These are phyloP conservation scores for Ustulina deusta DNA, from an alignment of 2,329 filamentous ascomycete genomes.

Conservation along the genomic window DNA sequence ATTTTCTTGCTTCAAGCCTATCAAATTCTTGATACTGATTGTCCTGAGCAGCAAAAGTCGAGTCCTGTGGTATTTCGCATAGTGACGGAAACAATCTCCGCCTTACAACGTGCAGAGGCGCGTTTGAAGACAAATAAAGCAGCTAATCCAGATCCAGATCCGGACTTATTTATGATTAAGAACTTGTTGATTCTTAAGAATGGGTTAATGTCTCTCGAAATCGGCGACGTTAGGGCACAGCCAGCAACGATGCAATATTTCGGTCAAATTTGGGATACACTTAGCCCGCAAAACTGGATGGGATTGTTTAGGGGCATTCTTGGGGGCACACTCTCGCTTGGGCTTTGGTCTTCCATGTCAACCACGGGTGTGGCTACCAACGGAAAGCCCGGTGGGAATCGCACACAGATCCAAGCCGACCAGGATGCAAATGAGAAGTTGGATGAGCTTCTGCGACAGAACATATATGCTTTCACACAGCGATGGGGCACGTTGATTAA, in stretches of 20 bases:
- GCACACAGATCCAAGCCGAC: conserved; percentile 42
- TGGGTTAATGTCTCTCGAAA: conserved; percentile 94
- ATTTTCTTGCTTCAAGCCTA: background rate
- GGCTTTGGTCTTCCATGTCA: conserved; percentile 49
- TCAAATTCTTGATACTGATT: conserved; percentile 18
- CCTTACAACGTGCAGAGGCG: conserved; percentile 80
- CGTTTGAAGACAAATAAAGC: conserved; percentile 73
- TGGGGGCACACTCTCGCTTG: conserved; percentile 62
- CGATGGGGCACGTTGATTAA: conserved; percentile 67
- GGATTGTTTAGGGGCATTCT: conserved; percentile 70
- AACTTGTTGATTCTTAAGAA: conserved; percentile 96
- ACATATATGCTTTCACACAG: conserved; percentile 72
- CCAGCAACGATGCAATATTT: conserved; percentile 70
- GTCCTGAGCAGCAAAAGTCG: conserved; percentile 60
- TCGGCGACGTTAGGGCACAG: conserved; percentile 74
- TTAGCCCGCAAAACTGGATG: conserved; percentile 68
- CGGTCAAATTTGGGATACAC: conserved; percentile 72
- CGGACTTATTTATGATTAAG: conserved; percentile 92
- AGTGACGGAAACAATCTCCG: conserved; percentile 88
- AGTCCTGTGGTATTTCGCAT: conserved; percentile 74
- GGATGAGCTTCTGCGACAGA: conserved; percentile 71
- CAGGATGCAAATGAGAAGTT: conserved; percentile 74
- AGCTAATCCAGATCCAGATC: conserved; percentile 70
- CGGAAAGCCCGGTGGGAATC: conserved; percentile 36
- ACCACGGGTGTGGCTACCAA: conserved; percentile 38